Conservation (phyloP, 305 asterid species). For the Fraxinus xanthoxyloides region DNA sequence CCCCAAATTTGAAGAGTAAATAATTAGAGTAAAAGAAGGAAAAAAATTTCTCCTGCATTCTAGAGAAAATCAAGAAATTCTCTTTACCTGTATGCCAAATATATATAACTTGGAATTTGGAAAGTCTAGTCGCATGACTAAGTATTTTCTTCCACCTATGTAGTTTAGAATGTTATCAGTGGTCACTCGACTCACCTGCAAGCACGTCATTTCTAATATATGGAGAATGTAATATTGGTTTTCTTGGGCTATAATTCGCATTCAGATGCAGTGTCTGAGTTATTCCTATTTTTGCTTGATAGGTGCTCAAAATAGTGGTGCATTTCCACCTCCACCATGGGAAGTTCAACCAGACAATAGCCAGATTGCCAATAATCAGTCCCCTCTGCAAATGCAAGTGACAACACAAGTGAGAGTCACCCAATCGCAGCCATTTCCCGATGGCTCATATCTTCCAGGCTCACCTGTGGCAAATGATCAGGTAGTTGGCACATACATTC, state of each 20-base stretch:
- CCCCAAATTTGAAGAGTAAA: background rate
- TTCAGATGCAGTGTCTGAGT: background rate
- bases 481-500: constrained; percentile 39
- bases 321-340: constrained; percentile 97
- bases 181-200: background rate
- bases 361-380: constrained; percentile 37
- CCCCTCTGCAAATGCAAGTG: constrained; percentile 44
- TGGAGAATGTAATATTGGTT: background rate
- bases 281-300: constrained; percentile 18
- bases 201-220: background rate
- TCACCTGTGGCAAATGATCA: constrained; percentile 42
- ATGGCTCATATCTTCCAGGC: constrained; percentile 39
- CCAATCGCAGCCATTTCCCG: constrained; percentile 37
- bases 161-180: background rate
- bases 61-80: background rate
- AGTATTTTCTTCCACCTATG: background rate
- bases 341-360: constrained; percentile 61
- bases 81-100: background rate
- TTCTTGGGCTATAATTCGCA: background rate
- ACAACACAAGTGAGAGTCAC: constrained; percentile 31
- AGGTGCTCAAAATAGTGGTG: constrained; percentile 52
- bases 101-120: background rate
- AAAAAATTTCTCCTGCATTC: background rate
- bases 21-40: background rate
- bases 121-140: background rate